phyloP scores from a whole-genome alignment of 2,329 filamentous ascomycete genomes.

The Pyrenophora tritici-repentis region DNA sequence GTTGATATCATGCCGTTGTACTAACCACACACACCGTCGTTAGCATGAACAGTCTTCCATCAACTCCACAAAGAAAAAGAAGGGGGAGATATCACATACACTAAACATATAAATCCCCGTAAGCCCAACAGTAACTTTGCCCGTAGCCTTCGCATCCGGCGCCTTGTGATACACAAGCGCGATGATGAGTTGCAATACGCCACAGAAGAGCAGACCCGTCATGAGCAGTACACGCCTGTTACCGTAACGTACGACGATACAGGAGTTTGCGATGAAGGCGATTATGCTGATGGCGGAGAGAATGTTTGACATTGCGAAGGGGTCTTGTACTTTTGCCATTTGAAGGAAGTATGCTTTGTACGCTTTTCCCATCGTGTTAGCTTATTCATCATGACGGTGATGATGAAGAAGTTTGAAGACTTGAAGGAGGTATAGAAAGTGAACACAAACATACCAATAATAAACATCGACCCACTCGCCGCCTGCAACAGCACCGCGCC shows the following conservation, averaged over 20 bases:
- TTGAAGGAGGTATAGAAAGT: too few relatives aligned
- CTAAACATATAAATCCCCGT: constrained; percentile 60
- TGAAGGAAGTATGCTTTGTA: constrained; percentile 63
- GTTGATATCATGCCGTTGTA: constrained; percentile 62
- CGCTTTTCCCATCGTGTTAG: too few relatives aligned
- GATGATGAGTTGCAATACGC: constrained; percentile 59
- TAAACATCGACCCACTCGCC: constrained; percentile 47
- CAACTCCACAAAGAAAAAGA: too few relatives aligned
- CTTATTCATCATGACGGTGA: too few relatives aligned
- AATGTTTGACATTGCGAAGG: constrained; percentile 63
- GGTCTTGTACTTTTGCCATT: constrained; percentile 61
- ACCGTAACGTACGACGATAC: constrained; percentile 59
- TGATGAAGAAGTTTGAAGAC: not conserved
- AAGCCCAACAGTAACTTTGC: constrained; percentile 58
- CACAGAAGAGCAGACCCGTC: constrained; percentile 58
- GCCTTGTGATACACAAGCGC: constrained; percentile 58
- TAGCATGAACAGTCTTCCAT: too few relatives aligned
- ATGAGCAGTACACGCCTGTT: constrained; percentile 60
- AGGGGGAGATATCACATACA: too few relatives aligned
- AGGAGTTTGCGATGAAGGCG: constrained; percentile 60
- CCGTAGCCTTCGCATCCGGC: constrained; percentile 43
- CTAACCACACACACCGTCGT: too few relatives aligned
- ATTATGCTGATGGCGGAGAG: constrained; percentile 59
- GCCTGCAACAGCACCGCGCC: constrained; percentile 45
- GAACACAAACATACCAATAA: constrained; percentile 48